phyloP scores from a whole-genome alignment of 345 rosid genomes.

The Aegle marmelos region DNA sequence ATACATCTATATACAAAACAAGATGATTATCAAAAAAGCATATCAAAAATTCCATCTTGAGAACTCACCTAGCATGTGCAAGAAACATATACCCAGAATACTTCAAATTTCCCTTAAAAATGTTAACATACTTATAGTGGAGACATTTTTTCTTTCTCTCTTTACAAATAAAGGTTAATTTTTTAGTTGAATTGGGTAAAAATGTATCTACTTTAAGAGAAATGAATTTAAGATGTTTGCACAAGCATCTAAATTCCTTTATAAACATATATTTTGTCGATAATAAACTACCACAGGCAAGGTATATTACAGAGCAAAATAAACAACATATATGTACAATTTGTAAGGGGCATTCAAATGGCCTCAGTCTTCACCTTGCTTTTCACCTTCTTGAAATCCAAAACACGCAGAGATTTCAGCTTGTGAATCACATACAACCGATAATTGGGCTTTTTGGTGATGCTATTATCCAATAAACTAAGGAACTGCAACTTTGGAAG shows the following conservation, averaged over 20 bases:
- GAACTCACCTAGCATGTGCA: neutral
- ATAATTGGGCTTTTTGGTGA: conserved; percentile 89
- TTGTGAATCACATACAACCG: conserved; percentile 90
- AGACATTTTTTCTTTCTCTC: neutral
- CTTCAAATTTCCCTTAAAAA: neutral
- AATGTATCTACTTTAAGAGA: neutral
- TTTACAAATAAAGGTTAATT: neutral
- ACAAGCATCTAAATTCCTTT: neutral
- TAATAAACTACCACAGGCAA: neutral
- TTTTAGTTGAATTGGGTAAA: neutral
- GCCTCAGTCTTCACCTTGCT: conserved; percentile 81
- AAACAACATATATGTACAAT: neutral
- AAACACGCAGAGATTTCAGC: conserved; percentile 77
- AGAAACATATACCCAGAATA: neutral
- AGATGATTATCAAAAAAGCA: neutral
- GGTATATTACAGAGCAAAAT: neutral
- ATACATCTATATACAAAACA: neutral
- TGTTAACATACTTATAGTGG: neutral
- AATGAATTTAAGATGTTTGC: neutral
- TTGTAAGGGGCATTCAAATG: neutral
- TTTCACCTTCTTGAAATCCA: conserved; percentile 94
- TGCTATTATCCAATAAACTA: conserved; percentile 84
- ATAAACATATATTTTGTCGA: neutral
- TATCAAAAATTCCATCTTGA: neutral
- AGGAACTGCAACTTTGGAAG: conserved; percentile 85